Percentiles rank a stretch among this genome's conserved stretches.
Conservation (phyloP, 257 asterid species). For the Datura wrightii region DNA sequence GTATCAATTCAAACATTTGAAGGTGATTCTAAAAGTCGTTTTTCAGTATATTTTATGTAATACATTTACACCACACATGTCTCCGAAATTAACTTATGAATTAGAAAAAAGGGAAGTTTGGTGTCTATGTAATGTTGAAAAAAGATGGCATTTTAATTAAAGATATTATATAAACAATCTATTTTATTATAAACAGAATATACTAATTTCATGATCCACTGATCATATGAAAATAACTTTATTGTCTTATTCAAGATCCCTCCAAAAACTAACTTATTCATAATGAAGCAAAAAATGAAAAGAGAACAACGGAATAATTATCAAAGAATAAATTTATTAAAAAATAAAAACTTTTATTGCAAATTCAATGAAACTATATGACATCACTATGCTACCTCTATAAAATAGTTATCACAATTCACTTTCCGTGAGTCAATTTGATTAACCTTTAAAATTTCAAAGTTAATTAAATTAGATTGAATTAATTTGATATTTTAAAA, state of each 20-base stretch:
- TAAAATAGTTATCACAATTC: no score
- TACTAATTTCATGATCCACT: neutral
- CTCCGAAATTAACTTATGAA: neutral
- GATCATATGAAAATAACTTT: neutral
- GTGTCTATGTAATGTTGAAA: neutral
- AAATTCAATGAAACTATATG: neutral
- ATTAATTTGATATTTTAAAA: no score
- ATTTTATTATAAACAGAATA: fast-evolving
- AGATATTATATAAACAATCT: neutral
- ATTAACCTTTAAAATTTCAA: no score
- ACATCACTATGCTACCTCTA: neutral
- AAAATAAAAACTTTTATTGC: neutral
- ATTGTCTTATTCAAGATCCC: fast-evolving
- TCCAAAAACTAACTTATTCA: neutral
- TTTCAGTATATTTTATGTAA: neutral
- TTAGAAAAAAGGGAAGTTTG: fast-evolving
- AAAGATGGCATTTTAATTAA: neutral
- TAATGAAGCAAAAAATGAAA: neutral
- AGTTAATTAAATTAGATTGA: no score
- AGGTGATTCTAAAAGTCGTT: neutral
- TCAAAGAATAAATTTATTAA: neutral
- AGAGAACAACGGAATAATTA: neutral
- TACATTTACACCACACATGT: neutral
- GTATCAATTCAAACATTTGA: neutral
- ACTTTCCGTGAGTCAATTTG: no score